These are phyloP conservation scores for Oryza meridionalis DNA, from an alignment of 176 grass and related monocot genomes.

Conservation along the genomic window DNA sequence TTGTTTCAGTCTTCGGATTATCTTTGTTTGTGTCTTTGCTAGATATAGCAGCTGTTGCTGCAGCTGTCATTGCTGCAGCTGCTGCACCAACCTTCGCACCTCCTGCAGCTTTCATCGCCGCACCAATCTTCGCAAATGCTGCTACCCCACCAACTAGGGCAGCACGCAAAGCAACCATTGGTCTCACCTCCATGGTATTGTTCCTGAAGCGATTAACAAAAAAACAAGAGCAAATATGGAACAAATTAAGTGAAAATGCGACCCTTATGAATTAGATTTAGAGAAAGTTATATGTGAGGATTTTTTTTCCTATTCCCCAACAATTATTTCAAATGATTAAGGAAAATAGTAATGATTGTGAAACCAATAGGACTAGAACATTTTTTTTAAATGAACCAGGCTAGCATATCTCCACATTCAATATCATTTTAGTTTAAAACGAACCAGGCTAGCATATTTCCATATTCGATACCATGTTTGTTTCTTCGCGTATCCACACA, in stretches of 20 bases:
- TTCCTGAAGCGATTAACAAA: conserved; percentile 35
- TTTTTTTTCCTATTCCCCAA: not conserved
- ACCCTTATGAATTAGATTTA: conserved; percentile 16
- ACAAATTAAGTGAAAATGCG: not conserved
- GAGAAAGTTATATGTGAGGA: not conserved
- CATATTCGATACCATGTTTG: too few species aligned
- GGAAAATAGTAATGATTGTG: not conserved
- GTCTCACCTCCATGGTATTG: conserved; percentile 66
- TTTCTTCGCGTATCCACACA: not conserved
- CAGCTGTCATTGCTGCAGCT: conserved; percentile 72
- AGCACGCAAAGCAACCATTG: conserved; percentile 87
- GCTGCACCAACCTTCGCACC: conserved; percentile 76
- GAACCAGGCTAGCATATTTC: too few species aligned
- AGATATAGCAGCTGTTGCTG: conserved; percentile 65
- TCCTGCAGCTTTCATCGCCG: conserved; percentile 80
- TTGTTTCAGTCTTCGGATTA: conserved; percentile 49
- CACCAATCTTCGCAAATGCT: conserved; percentile 75
- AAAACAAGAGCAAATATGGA: conserved; percentile 26
- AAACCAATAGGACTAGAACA: not conserved
- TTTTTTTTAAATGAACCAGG: not conserved
- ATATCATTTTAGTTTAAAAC: too few species aligned
- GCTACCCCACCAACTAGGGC: conserved; percentile 83
- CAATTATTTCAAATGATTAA: not conserved
- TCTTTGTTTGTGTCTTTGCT: conserved; percentile 52
- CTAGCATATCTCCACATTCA: too few species aligned